phyloP scores from a whole-genome alignment of 805 yeast genomes.

The Monosporozyma siamensis region DNA sequence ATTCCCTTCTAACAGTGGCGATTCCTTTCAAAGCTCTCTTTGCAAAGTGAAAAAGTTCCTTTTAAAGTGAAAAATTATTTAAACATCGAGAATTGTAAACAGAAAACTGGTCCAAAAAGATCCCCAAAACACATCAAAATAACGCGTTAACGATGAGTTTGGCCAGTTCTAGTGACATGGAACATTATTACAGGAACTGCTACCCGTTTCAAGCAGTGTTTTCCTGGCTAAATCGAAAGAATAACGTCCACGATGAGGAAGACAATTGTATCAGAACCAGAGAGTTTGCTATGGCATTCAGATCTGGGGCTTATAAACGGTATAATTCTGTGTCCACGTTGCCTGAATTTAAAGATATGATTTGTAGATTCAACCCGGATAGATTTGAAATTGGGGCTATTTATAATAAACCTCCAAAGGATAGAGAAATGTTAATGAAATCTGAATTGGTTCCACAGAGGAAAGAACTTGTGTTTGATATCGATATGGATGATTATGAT shows the following conservation, averaged over 20 bases:
- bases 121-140: too few species aligned
- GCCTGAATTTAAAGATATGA: constrained; percentile 72
- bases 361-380: constrained; percentile 65
- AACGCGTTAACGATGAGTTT: constrained; percentile 5
- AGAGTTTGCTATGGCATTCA: constrained; percentile 86
- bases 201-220: constrained; percentile 75
- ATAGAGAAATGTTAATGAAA: constrained; percentile 68
- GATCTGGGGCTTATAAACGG: constrained; percentile 83
- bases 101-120: too few species aligned
- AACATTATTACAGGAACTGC: constrained; percentile 55
- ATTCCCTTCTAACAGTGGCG: too few species aligned
- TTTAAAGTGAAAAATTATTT: too few species aligned
- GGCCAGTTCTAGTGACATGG: constrained; percentile 50
- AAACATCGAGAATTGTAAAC: too few species aligned
- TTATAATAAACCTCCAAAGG: constrained; percentile 78
- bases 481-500: constrained; percentile 96
- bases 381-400: constrained; percentile 95
- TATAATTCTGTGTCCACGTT: constrained; percentile 63
- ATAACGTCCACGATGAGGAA: constrained; percentile 36
- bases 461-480: constrained; percentile 91
- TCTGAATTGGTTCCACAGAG: constrained; percentile 67
- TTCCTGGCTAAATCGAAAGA: constrained; percentile 81
- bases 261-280: constrained; percentile 73
- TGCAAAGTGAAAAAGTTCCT: too few species aligned
- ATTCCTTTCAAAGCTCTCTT: too few species aligned